Evolutionary conservation across 805 yeast genomes (phyloP), one percentile per base, ranked within the genome.

Genomic region (Candida coquimbonensis): DNA sequence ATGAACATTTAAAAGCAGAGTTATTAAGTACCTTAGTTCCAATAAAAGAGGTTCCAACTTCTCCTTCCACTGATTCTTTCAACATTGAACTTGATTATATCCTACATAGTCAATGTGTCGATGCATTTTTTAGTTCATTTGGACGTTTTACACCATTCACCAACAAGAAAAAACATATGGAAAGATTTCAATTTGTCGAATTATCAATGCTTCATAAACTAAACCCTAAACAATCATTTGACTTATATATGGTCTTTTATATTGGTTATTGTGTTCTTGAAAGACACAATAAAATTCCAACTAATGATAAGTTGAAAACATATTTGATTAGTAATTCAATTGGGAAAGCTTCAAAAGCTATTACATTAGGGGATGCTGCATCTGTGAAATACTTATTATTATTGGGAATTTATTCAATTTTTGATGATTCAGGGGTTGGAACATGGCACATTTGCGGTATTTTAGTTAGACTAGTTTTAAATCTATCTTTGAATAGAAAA

Each of bases 391-490:
- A 73, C 42, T 51, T 75, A 36, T 43, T 75, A 26, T 55, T 76
- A 6, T 57, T 77, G 16, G 77, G 77, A 11, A 64, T 77, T 26
- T 74, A 73, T 52, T 72, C 80, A 0, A 72, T 73, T 42, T 75
- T 74, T 53, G 78, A 75, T 49, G 72, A 74, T 11, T 58, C 68
- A 36, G 78, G 78, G 4, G 64, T 70, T 11, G 67, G 73, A 24
- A 67, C 80, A 1, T 76, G 81, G 82, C 72, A 74, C 35, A 64
- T 76, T 21, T 70, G 72, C 44, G 79, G 81, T 1, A 54, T 74
- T 21, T 60, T 74, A 29, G 63, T 72, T 50, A 57, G 81, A 51
- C 48, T 74, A 40, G 65, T 71, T 0, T 56, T 74, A 14, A 69
- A 73, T 12, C 49, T 75, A 26, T 78, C 80, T 2, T 56, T 77